Percentiles rank a stretch among this genome's conserved stretches.
phyloP scores from a whole-genome alignment of 148 eudicot species.

The Amaranthus hypochondriacus region DNA sequence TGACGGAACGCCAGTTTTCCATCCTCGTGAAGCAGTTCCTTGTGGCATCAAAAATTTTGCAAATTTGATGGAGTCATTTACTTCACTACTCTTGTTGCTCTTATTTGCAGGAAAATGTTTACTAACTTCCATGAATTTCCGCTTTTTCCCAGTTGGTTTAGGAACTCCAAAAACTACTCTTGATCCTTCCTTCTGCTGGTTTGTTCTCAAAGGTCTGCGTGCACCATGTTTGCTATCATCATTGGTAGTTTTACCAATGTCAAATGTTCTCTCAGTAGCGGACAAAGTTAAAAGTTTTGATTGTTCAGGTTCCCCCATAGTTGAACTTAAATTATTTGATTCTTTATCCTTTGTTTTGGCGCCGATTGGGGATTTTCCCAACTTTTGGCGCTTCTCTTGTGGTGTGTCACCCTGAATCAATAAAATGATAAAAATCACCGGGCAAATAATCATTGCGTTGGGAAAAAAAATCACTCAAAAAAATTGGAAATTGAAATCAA shows the following conservation, averaged over 20 bases:
- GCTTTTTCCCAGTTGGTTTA: constrained; percentile 80
- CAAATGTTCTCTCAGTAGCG: constrained; percentile 55
- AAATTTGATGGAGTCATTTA: constrained; percentile 44
- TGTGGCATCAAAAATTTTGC: constrained; percentile 54
- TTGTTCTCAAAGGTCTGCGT: constrained; percentile 56
- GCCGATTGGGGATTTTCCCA: constrained; percentile 37
- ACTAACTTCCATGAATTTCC: constrained; percentile 93
- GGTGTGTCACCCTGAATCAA: constrained; percentile 70
- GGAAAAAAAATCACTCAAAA: background rate
- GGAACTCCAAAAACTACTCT: constrained; percentile 85
- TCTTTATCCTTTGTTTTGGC: constrained; percentile 34
- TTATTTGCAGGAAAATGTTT: constrained; percentile 67
- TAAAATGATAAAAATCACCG: background rate
- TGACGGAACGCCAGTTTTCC: constrained; percentile 32
- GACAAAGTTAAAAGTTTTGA: constrained; percentile 43
- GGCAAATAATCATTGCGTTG: background rate
- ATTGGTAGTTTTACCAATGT: constrained; percentile 51
- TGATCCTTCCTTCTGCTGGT: constrained; percentile 66
- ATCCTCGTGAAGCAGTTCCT: constrained; percentile 53
- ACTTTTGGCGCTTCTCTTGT: constrained; percentile 59
- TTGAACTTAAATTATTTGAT: constrained; percentile 23
- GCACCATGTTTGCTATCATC: constrained; percentile 43
- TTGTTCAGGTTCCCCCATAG: constrained; percentile 36
- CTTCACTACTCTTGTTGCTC: constrained; percentile 39
- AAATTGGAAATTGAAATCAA: background rate